phyloP scores from a whole-genome alignment of 306 rosid genomes.

The Ceratonia siliqua region DNA sequence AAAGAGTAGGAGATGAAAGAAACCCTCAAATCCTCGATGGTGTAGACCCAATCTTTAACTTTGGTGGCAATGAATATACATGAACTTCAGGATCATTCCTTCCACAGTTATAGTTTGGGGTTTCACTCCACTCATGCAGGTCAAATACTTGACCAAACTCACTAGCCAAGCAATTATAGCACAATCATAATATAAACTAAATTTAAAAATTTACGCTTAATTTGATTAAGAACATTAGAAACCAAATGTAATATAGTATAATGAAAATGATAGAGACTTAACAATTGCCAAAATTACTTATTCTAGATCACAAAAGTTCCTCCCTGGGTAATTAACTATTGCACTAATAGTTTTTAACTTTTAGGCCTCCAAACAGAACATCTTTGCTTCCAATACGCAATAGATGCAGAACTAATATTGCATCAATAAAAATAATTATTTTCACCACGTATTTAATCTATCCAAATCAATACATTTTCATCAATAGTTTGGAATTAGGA shows the following conservation, averaged over 20 bases:
- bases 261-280: not conserved
- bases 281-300: not conserved
- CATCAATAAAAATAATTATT: no score
- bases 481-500: not conserved
- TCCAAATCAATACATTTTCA: not conserved
- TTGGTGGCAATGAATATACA: no score
- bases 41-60: no score
- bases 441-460: no score
- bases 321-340: not conserved
- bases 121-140: not conserved
- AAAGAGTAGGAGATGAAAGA: no score
- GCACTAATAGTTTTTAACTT: not conserved
- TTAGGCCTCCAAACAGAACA: no score
- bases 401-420: no score
- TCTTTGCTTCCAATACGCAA: no score
- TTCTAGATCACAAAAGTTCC: not conserved
- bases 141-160: not conserved
- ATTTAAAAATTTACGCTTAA: not conserved
- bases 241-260: not conserved
- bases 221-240: not conserved
- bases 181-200: not conserved
- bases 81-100: no score
- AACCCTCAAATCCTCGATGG: no score
- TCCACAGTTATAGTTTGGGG: not conserved
- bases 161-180: slow-evolving; percentile 2